Evolutionary conservation across 805 yeast species (phyloP).

Genomic region (Scheffersomyces amazonensis): DNA sequence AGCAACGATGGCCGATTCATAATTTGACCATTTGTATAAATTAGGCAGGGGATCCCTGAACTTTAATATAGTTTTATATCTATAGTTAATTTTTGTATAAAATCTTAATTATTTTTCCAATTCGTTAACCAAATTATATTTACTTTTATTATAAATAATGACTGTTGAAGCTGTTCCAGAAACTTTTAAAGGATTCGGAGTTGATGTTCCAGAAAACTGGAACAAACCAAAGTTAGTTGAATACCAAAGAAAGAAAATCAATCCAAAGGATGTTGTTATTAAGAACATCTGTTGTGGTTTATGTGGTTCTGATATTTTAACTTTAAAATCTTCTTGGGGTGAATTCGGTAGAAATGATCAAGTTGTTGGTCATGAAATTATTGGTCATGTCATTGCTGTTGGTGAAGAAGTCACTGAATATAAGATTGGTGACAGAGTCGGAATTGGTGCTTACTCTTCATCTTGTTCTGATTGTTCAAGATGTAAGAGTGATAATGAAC

Average conservation of each 20-base stretch:
- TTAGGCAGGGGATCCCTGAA: too few species aligned
- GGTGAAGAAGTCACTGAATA: slow-evolving; percentile 53
- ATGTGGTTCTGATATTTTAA: slow-evolving; percentile 62
- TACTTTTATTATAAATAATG: too few species aligned
- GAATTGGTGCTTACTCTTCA: slow-evolving; percentile 68
- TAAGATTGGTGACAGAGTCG: slow-evolving; percentile 74
- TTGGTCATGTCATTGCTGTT: slow-evolving; percentile 58
- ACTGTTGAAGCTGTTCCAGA: slow-evolving; percentile 7
- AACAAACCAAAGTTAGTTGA: slow-evolving; percentile 29
- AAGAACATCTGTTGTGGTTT: slow-evolving; percentile 63
- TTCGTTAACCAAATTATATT: too few species aligned
- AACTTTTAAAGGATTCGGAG: slow-evolving; percentile 26
- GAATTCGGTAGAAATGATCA: slow-evolving; percentile 24
- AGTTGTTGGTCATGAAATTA: slow-evolving; percentile 63
- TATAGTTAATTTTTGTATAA: too few species aligned
- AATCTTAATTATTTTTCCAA: too few species aligned
- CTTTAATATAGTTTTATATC: too few species aligned
- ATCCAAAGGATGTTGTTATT: slow-evolving; percentile 48
- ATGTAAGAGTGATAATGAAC: slow-evolving; percentile 40
- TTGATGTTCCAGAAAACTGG: slow-evolving; percentile 27
- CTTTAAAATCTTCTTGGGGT: slow-evolving; percentile 55
- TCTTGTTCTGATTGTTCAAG: slow-evolving; percentile 63
- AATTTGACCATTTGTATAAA: too few species aligned
- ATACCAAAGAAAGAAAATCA: slow-evolving; percentile 23
- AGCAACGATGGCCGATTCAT: too few species aligned